Conservation (phyloP, 2,329 filamentous ascomycete species). For the Coniochaeta hoffmannii region DNA sequence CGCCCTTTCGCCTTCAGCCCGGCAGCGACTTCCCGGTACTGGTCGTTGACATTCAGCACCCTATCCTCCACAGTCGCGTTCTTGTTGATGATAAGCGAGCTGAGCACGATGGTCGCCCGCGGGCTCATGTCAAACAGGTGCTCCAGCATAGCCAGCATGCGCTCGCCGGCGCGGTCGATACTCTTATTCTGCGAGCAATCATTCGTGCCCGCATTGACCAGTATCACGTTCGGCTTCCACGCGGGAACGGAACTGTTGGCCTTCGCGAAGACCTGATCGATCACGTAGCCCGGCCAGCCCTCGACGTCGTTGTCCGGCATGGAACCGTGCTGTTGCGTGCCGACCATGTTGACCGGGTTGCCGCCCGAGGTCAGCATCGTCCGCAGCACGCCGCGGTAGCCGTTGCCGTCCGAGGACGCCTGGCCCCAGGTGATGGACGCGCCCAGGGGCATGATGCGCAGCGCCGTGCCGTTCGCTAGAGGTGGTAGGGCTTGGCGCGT, state of each 20-base stretch:
- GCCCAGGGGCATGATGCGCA: constrained; percentile 36
- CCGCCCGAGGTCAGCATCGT: constrained; percentile 22
- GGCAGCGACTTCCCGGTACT: constrained; percentile 20
- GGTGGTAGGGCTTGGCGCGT: constrained; percentile 2
- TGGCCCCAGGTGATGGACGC: constrained; percentile 34
- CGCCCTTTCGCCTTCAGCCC: constrained; percentile 19
- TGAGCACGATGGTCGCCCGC: constrained; percentile 27
- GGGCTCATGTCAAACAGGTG: constrained; percentile 24
- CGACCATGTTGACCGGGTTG: constrained; percentile 31
- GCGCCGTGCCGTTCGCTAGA: constrained; percentile 16
- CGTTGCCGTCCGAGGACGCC: constrained; percentile 27
- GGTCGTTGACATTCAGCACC: constrained; percentile 24
- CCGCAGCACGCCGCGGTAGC: constrained; percentile 28
- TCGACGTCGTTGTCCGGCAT: constrained; percentile 36
- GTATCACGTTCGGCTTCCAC: constrained; percentile 30
- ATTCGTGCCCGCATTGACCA: constrained; percentile 36
- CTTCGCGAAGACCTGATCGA: constrained; percentile 29
- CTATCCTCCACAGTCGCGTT: constrained; percentile 13
- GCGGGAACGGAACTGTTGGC: constrained; percentile 22
- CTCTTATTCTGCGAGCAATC: constrained; percentile 28
- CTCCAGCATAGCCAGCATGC: constrained; percentile 28
- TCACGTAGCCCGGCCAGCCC: constrained; percentile 33
- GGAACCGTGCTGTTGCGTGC: constrained; percentile 26
- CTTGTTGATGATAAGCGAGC: constrained; percentile 25
- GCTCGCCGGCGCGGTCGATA: constrained; percentile 19